Base-by-base conservation (phyloP, 169 alveolate species). In the Babesia bovis region DNA sequence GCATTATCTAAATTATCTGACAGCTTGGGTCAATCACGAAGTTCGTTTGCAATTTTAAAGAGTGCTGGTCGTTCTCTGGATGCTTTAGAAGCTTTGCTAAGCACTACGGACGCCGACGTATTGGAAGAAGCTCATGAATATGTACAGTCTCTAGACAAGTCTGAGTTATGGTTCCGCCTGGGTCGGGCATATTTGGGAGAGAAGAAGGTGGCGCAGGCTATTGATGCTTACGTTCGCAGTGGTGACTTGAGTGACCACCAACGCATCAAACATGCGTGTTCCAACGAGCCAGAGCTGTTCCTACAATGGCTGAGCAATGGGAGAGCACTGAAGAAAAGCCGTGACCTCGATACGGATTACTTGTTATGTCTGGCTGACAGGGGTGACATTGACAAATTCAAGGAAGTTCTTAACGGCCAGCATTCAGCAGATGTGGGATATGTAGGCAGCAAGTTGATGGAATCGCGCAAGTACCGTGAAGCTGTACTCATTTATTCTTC, bases 171-270 rank as follows among this genome's bases (percentile, higher is more conserved):
- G 99, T 91, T 94, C 70, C 92, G 90, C 63, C 88, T 97, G 35
- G 99, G 99, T 32, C 91, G 93, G 69, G 99, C 99, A 26, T 97
- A 94, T 74, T 91, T 96, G 67, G 91, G 90, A 60, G 83, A 89
- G 59, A 92, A 85, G 51, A 68, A 85, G 57, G 89, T 94, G 23
- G 90, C 91, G 36, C 98, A 96, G 66, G 97, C 99, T 6, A 95
- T 98, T 66, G 99, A 98, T 25, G 85, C 97, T 25, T 96, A 92
- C 83, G 87, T 96, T 15, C 96, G 94, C 89, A 97, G 98, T 21
- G 90, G 91, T 59, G 97, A 96, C 79, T 91, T 96, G 33, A 83
- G 85, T 55, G 91, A 90, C 87, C 95, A 94, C 61, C 88, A 30
- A 23, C 85, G 76, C 59, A 88, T 82, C 4, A 66, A 81, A 61